Conservation (phyloP, 2,329 filamentous ascomycete genomes). For the Sclerotinia sclerotiorum region DNA sequence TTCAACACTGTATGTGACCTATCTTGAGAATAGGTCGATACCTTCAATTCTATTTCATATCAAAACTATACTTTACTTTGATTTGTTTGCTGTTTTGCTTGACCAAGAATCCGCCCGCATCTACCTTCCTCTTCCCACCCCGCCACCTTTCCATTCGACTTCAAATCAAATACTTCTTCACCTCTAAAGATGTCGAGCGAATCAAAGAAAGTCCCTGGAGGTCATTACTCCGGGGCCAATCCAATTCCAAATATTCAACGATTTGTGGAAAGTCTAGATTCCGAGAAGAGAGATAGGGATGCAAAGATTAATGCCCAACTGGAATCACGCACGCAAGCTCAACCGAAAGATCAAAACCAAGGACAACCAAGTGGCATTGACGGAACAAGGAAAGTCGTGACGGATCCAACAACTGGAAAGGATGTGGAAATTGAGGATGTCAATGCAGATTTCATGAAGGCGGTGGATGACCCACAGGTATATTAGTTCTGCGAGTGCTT, state of each 20-base stretch:
- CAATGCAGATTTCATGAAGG: constrained; percentile 66
- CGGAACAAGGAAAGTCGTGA: constrained; percentile 60
- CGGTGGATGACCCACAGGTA: constrained; percentile 71
- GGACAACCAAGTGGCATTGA: constrained; percentile 40
- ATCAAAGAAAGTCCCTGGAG: constrained; percentile 25
- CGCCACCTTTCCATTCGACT: background rate
- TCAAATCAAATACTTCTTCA: background rate
- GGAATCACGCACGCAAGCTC: constrained; percentile 39
- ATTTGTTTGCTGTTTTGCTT: background rate
- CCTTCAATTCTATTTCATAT: background rate
- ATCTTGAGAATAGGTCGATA: background rate
- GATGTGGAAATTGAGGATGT: constrained; percentile 85
- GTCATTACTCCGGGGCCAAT: constrained; percentile 32
- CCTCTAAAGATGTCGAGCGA: constrained; percentile 20
- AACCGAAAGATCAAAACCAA: constrained; percentile 48
- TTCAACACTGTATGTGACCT: background rate
- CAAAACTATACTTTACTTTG: background rate
- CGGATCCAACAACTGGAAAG: constrained; percentile 84
- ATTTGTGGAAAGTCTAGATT: constrained; percentile 68
- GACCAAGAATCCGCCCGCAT: background rate
- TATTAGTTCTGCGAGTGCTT: constrained; percentile 25
- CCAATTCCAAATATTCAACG: constrained; percentile 33
- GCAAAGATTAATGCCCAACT: constrained; percentile 62
- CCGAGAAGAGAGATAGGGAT: constrained; percentile 75
- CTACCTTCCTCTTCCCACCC: too few species aligned